Evolutionary conservation across 2,329 filamentous ascomycete species (phyloP).

Genomic region (Davidsoniella virescens): DNA sequence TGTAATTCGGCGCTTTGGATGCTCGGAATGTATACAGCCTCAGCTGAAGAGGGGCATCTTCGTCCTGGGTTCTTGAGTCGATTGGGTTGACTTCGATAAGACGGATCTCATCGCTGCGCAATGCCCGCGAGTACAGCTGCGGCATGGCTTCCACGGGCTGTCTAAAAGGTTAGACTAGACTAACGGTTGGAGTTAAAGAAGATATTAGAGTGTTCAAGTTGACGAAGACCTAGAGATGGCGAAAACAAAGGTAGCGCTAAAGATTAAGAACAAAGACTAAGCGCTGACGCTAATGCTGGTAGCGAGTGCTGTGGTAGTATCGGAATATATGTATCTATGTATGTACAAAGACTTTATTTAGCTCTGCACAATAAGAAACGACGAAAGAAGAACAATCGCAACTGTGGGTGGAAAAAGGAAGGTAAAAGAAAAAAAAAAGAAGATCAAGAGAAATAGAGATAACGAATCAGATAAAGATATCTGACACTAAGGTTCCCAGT

Average conservation of each 20-base stretch:
- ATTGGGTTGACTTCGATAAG: conserved; percentile 13
- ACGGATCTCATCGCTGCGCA: conserved; percentile 10
- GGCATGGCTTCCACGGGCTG: not conserved
- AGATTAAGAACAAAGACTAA: not conserved
- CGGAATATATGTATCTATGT: no score
- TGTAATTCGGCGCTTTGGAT: conserved; percentile 14
- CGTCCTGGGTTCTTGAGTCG: not conserved
- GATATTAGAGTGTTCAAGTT: not conserved
- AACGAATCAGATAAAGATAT: no score
- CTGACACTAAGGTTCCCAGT: no score
- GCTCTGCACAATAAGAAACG: no score
- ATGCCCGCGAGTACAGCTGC: conserved; percentile 4
- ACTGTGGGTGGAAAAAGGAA: no score
- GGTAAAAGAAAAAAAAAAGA: no score
- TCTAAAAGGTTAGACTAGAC: no score
- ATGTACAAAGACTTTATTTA: no score
- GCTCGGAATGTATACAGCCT: conserved; percentile 8
- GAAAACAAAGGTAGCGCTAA: not conserved
- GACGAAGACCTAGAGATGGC: not conserved
- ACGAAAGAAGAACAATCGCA: no score
- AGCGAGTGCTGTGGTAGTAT: no score
- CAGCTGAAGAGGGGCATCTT: conserved; percentile 5
- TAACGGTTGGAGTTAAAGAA: not conserved
- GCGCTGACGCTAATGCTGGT: no score
- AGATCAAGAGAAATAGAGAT: no score